A percentile compares a stretch with the other conserved stretches of the same genome.
These are phyloP conservation scores for Verticillium alfalfae DNA, from an alignment of 2,329 filamentous ascomycete species.

Conservation along the genomic window DNA sequence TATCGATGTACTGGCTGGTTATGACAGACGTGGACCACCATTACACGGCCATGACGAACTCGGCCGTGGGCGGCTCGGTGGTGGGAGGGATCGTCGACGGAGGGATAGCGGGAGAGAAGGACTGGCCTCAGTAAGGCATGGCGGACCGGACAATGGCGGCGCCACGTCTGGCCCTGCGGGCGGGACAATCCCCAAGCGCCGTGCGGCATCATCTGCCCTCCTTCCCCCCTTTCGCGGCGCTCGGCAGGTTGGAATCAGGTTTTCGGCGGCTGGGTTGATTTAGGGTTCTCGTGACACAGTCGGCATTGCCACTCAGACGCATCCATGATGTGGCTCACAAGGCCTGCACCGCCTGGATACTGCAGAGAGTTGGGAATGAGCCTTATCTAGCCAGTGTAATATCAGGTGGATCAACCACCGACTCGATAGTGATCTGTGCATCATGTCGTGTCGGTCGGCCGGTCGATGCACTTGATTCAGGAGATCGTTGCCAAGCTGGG, in stretches of 20 bases:
- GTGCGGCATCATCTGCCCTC: neutral
- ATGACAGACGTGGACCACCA: slow-evolving; percentile 60
- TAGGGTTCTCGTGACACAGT: neutral
- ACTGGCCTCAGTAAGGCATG: neutral
- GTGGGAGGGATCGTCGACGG: neutral
- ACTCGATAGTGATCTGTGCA: neutral
- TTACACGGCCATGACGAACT: slow-evolving; percentile 2
- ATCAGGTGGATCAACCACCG: neutral
- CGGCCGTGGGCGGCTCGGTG: neutral
- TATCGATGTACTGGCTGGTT: slow-evolving; percentile 80
- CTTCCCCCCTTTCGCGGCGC: neutral
- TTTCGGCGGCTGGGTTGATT: neutral
- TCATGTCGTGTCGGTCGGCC: neutral
- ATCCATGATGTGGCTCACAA: neutral
- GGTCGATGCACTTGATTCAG: too few relatives aligned
- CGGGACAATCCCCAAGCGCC: neutral
- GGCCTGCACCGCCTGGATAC: neutral
- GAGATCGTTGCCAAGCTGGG: too few relatives aligned
- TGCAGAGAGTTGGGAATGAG: neutral
- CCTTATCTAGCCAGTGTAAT: neutral
- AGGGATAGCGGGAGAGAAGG: neutral
- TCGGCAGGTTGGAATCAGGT: neutral
- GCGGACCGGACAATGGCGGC: neutral
- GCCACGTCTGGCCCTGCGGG: neutral
- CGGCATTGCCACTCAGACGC: too few relatives aligned